Evolutionary conservation across 768 basidiomycete genomes (phyloP).

Genomic region (Leccinum aurantiacum): DNA sequence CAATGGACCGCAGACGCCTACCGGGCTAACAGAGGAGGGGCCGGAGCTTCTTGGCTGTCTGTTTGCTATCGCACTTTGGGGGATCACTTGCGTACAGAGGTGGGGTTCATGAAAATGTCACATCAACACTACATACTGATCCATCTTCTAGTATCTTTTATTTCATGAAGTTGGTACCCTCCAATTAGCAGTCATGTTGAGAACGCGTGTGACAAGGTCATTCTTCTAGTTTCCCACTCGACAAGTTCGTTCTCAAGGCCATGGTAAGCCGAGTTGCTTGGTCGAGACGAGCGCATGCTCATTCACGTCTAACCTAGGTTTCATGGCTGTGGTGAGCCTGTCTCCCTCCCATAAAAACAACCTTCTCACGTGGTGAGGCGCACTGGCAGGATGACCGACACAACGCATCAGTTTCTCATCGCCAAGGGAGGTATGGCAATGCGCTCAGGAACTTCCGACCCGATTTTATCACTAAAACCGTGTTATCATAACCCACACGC

Average conservation of each 20-base stretch:
- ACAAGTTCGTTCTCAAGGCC: constrained; percentile 3
- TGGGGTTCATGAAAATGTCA: constrained; percentile 6
- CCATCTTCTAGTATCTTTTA: constrained; percentile 13
- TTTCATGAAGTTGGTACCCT: constrained; percentile 18
- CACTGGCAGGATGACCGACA: constrained; percentile 14
- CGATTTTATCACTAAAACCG: constrained; percentile 4
- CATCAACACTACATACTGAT: neutral
- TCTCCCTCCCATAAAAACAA: neutral
- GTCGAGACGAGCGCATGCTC: neutral
- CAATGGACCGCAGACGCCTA: neutral
- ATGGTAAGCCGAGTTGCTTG: constrained; percentile 8
- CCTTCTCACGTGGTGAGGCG: neutral
- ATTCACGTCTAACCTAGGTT: constrained; percentile 10
- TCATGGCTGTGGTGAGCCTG: constrained; percentile 16
- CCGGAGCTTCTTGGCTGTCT: constrained; percentile 17
- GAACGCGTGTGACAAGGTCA: neutral
- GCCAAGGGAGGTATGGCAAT: constrained; percentile 17
- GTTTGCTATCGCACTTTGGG: constrained; percentile 25
- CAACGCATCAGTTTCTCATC: constrained; percentile 18
- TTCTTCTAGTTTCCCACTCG: constrained; percentile 9
- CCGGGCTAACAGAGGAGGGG: constrained; percentile 11
- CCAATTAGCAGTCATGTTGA: neutral
- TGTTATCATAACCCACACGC: neutral
- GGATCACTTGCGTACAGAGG: constrained; percentile 25
- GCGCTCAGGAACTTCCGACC: neutral